These are phyloP conservation scores for Rosa multiflora DNA, from an alignment of 306 rosid species.

Conservation along the genomic window DNA sequence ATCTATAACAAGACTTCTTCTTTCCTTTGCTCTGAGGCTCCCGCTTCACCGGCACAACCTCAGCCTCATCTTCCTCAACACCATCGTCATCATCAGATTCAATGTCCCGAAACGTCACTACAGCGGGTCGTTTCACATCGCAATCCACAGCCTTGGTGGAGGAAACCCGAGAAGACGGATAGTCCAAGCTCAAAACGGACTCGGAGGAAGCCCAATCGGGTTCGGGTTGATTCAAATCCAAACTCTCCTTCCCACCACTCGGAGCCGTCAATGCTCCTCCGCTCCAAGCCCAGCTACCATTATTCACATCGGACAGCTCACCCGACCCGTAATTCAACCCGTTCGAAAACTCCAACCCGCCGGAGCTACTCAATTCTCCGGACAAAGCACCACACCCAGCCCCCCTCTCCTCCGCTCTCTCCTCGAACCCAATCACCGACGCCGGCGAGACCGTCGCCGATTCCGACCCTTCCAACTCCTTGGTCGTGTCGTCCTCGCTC, in stretches of 20 bases:
- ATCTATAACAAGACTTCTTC: slow-evolving; percentile 82
- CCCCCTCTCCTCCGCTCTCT: slow-evolving; percentile 36
- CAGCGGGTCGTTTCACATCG: slow-evolving; percentile 48
- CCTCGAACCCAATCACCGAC: slow-evolving; percentile 75
- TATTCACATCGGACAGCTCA: slow-evolving; percentile 58
- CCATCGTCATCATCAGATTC: slow-evolving; percentile 49
- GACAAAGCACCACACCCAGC: slow-evolving; percentile 47
- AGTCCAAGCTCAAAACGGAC: slow-evolving; percentile 75
- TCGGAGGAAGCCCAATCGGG: slow-evolving; percentile 73
- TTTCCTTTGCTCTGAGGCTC: slow-evolving; percentile 64
- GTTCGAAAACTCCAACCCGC: slow-evolving; percentile 71
- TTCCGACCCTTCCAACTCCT: slow-evolving; percentile 48
- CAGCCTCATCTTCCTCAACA: slow-evolving; percentile 56
- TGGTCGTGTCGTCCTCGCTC: slow-evolving; percentile 39
- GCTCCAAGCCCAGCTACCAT: slow-evolving; percentile 40
- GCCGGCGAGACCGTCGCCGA: slow-evolving; percentile 66
- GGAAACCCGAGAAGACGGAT: slow-evolving; percentile 84
- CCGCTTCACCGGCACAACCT: slow-evolving; percentile 40
- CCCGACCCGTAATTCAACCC: slow-evolving; percentile 57
- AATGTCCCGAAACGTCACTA: slow-evolving; percentile 60
- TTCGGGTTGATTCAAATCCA: slow-evolving; percentile 51
- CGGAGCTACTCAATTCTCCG: slow-evolving; percentile 79
- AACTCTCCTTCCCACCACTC: slow-evolving; percentile 55
- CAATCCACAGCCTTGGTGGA: slow-evolving; percentile 60
- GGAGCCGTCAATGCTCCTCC: slow-evolving; percentile 31